phyloP scores from a whole-genome alignment of 1,284 basidiomycete species.

The Apiotrichum montevideense region DNA sequence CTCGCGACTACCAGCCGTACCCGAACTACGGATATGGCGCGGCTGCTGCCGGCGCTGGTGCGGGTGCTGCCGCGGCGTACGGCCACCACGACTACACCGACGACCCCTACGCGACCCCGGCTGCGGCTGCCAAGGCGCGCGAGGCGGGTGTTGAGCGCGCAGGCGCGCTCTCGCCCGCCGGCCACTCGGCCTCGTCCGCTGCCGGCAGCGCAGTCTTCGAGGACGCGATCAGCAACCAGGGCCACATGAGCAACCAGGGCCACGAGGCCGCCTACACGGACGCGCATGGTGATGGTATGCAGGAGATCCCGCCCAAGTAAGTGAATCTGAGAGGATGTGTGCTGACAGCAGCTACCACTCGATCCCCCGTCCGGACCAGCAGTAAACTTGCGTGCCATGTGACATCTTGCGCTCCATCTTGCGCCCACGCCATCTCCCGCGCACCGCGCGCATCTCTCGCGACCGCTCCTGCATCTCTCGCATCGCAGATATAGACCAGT shows the following conservation, averaged over 20 bases:
- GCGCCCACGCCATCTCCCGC: too few relatives aligned
- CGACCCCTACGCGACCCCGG: slow-evolving; percentile 18
- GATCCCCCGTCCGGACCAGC: slow-evolving; percentile 7
- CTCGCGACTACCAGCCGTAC: slow-evolving; percentile 27
- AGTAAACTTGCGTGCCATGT: background rate
- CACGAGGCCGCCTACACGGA: slow-evolving; percentile 10
- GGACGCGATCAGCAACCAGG: background rate
- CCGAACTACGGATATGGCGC: slow-evolving; percentile 22
- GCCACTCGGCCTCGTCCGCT: background rate
- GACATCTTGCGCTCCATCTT: too few relatives aligned
- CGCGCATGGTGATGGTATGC: slow-evolving; percentile 12
- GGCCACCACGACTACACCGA: slow-evolving; percentile 11
- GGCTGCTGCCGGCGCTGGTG: slow-evolving; percentile 21
- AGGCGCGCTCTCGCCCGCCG: slow-evolving; percentile 3
- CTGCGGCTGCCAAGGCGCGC: slow-evolving; percentile 34
- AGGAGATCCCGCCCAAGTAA: slow-evolving; percentile 42
- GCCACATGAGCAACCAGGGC: background rate
- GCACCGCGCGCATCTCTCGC: too few relatives aligned
- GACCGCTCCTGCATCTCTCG: background rate
- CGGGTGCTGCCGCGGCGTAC: slow-evolving; percentile 5
- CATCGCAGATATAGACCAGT: background rate
- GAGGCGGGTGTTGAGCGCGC: slow-evolving; percentile 30
- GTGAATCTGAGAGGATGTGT: slow-evolving; percentile 5
- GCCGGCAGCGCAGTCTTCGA: background rate
- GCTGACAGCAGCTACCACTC: slow-evolving; percentile 18